Evolutionary conservation across 495 filamentous ascomycete species (phyloP), one percentile per base, ranked within the genome.

Genomic region (Ramalina intermedia): DNA sequence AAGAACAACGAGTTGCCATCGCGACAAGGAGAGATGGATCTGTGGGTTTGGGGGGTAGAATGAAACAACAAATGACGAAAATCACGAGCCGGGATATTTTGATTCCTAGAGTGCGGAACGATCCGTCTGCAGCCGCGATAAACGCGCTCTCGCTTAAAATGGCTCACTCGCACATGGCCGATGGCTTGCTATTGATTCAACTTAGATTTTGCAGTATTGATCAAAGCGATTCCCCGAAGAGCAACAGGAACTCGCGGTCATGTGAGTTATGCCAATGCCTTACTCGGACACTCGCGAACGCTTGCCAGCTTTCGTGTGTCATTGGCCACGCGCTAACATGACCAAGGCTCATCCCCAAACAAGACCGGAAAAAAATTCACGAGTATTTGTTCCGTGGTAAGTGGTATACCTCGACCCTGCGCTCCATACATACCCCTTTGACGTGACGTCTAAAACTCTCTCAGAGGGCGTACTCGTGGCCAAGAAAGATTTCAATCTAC

Each of bases 291-390:
- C 17, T 3, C 8, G 1, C 1, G 17, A 38, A 11, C 21, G 18
- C 52, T 54, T 35, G 49, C 18, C 2, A 46, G 54, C 47, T 53
- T 43, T 40, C 35, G 29, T 33, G 2, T 13, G 2, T 33, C 8
- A 13, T 11, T 2, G 29, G 29, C 29, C 12, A 33, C 29, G 27
- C 29, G 29, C 29, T 33, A 33, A 33, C 12, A 33, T 2, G 8
- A 7, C 29, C 60, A 18, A 88, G 80, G 90, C 82, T 98, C 78
- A 98, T 98, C 74, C 91, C 91, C 64, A 96, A 96, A 80, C 81
- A 84, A 68, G 91, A 98, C 75, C 88, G 91, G 74, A 96, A 96
- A 84, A 90, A 91, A 81, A 95, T 98, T 76, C 93, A 98, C 76
- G 87, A 96, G 83, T 95, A 96, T 81, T 87, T 98, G 81, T 96